Conservation (phyloP, 2,329 filamentous ascomycete species). For the Exophiala alcalophila region DNA sequence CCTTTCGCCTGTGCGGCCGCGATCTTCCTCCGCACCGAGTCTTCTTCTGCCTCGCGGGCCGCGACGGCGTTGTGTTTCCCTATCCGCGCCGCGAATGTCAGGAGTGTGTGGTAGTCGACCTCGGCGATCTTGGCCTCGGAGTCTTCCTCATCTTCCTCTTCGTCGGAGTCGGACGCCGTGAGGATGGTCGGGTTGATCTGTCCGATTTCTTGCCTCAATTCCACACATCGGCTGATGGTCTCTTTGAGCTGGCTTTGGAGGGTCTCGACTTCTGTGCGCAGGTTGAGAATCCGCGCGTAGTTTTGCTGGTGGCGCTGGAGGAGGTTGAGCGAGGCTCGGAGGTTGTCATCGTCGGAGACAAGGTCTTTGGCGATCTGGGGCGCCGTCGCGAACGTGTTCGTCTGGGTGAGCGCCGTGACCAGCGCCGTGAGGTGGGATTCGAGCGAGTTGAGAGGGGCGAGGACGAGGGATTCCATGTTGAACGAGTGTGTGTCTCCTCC, state of each 20-base stretch:
- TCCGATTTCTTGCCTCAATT: constrained; percentile 42
- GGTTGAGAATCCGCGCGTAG: constrained; percentile 40
- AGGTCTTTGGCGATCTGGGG: constrained; percentile 42
- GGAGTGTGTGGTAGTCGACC: constrained; percentile 44
- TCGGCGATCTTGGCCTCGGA: constrained; percentile 31
- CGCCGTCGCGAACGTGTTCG: constrained; percentile 43
- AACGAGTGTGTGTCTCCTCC: too few relatives aligned
- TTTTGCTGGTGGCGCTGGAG: constrained; percentile 46
- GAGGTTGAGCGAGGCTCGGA: constrained; percentile 41
- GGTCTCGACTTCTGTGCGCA: constrained; percentile 41
- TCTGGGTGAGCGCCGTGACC: constrained; percentile 42
- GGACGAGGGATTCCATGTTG: constrained; percentile 42
- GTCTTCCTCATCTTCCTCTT: constrained; percentile 32
- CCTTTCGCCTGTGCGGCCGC: constrained; percentile 19
- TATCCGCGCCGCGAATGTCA: constrained; percentile 47
- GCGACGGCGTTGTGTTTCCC: constrained; percentile 48
- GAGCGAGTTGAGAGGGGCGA: constrained; percentile 40
- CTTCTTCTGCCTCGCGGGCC: constrained; percentile 41
- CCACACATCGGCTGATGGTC: constrained; percentile 41
- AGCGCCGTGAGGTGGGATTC: constrained; percentile 45
- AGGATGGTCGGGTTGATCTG: constrained; percentile 35
- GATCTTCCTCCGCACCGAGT: constrained; percentile 27
- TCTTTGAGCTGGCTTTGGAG: constrained; percentile 43
- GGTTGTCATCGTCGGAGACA: constrained; percentile 42
- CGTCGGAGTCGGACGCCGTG: constrained; percentile 21